Evolutionary conservation across 164 flowering plant genomes (phyloP), one percentile per base, ranked within the genome.

Genomic region (Akebia trifoliata): DNA sequence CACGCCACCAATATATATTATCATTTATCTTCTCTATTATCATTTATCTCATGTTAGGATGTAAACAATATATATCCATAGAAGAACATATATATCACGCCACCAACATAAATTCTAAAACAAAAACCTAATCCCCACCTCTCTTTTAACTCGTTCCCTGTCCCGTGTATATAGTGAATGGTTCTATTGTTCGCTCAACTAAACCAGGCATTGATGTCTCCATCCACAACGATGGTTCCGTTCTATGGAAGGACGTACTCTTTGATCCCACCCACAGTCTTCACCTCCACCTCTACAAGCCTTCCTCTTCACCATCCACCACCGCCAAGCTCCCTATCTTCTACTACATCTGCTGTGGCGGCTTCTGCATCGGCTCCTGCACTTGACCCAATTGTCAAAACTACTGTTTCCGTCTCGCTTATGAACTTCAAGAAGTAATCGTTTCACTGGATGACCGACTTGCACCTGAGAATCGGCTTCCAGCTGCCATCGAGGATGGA

Each of bases 271-370:
- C 15, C 2, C 59, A 74, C 50, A 15, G 77, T 45, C 86, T 85
- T 18, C 62, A 68, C 28, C 82, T 84, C 56, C 81, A 88, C 30
- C 73, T 87, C 59, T 85, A 83, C 73, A 85, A 79, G 64, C 87
- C 96, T 1, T 68, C 81, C 5, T 29, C 63, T 1, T 2, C 73
- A 1, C 20, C 76, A 14, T 0, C 81, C 5, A 26, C 63, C 2
- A 1, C 73, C 2, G 20, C 76, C 17, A 0, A 77, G 70, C 78
- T 82, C 36, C 93, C 93, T 0, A 61, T 82, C 47, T 73, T 79
- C 59, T 77, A 63, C 74, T 88, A 79, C 73, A 74, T 85, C 54
- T 93, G 82, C 47, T 90, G 93, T 14, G 96, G 96, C 0, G 93
- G 96, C 39, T 88, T 79, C 72, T 82, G 86, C 70, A 71, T 86